Evolutionary conservation across 2,329 filamentous ascomycete species (phyloP).

Genomic region (Trichoderma endophyticum): DNA sequence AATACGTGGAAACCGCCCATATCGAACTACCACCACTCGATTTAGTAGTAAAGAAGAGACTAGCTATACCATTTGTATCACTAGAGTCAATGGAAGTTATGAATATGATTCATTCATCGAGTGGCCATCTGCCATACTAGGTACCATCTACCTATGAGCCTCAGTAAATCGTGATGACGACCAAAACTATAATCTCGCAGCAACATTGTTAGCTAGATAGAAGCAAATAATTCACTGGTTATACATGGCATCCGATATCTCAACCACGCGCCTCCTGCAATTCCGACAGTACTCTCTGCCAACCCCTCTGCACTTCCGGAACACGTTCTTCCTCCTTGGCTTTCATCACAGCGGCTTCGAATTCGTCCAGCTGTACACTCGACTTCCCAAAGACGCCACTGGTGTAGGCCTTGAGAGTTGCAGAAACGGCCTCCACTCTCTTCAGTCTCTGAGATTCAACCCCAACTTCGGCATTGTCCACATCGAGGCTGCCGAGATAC

Average conservation of each 20-base stretch:
- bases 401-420: constrained; percentile 41
- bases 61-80: background rate
- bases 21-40: background rate
- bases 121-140: background rate
- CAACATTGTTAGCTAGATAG: background rate
- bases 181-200: constrained; percentile 3
- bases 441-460: constrained; percentile 50
- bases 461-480: constrained; percentile 44
- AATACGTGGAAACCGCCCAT: background rate
- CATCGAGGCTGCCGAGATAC: constrained; percentile 48
- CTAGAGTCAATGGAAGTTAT: background rate
- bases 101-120: background rate
- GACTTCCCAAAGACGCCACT: constrained; percentile 41
- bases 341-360: constrained; percentile 33
- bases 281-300: constrained; percentile 37
- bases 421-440: constrained; percentile 45
- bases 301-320: constrained; percentile 43
- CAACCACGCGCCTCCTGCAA: constrained; percentile 22
- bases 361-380: constrained; percentile 25
- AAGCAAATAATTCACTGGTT: background rate
- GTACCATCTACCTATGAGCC: background rate
- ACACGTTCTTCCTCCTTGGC: constrained; percentile 43
- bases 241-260: background rate
- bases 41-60: background rate
- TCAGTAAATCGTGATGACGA: background rate